A percentile compares a stretch with the other conserved stretches of the same genome.
Conservation (phyloP, 2,329 filamentous ascomycete species). For the Ophiostoma sp. region DNA sequence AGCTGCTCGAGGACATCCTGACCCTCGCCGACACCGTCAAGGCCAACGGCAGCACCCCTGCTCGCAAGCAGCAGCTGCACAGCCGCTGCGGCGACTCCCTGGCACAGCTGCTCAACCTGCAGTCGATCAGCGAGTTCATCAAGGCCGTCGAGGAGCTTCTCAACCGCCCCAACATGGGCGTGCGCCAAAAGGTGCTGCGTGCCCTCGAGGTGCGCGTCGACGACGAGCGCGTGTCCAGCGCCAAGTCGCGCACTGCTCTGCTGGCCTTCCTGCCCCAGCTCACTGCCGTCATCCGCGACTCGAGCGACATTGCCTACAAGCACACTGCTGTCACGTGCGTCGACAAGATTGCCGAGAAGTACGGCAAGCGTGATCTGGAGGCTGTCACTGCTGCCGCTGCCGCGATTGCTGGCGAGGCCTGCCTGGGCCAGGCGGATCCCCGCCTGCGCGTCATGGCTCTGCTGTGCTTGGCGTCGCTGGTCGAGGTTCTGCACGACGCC, state of each 20-base stretch:
- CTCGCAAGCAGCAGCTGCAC: slow-evolving; percentile 44
- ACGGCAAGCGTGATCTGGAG: slow-evolving; percentile 83
- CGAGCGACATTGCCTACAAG: slow-evolving; percentile 68
- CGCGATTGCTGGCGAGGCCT: slow-evolving; percentile 69
- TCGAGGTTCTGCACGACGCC: slow-evolving; percentile 80
- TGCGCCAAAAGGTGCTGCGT: slow-evolving; percentile 72
- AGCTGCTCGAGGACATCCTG: slow-evolving; percentile 60
- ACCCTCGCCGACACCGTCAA: slow-evolving; percentile 61
- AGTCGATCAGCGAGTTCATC: slow-evolving; percentile 84
- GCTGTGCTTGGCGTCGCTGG: slow-evolving; percentile 79
- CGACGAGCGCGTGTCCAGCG: slow-evolving; percentile 63
- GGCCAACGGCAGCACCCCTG: slow-evolving; percentile 25
- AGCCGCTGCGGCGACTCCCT: slow-evolving; percentile 63
- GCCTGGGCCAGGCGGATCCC: slow-evolving; percentile 67
- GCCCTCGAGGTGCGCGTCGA: slow-evolving; percentile 77
- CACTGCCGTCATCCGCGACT: slow-evolving; percentile 67
- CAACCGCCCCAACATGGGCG: slow-evolving; percentile 64
- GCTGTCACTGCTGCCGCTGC: slow-evolving; percentile 69
- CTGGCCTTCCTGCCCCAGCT: slow-evolving; percentile 75
- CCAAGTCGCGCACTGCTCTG: slow-evolving; percentile 61
- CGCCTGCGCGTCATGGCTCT: slow-evolving; percentile 77
- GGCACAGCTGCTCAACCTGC: slow-evolving; percentile 71
- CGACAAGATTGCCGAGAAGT: slow-evolving; percentile 89
- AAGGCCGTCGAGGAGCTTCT: slow-evolving; percentile 80
- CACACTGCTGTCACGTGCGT: slow-evolving; percentile 83